Evolutionary conservation across 352 stramenopile genomes (phyloP).

Genomic region (Phytophthora capsici): DNA sequence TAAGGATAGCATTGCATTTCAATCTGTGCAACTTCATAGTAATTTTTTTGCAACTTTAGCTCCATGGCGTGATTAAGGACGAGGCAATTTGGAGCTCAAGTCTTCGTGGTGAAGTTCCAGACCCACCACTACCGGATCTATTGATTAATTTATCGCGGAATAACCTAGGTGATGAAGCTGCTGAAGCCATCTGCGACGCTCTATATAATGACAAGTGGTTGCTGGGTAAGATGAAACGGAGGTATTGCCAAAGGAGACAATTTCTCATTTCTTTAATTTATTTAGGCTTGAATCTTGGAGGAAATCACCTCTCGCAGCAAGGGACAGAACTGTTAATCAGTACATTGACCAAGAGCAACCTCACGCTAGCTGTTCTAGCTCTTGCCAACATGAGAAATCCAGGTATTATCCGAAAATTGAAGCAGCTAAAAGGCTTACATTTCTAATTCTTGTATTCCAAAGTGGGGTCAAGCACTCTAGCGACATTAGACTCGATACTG

Average conservation of each 20-base stretch:
- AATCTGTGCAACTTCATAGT: background rate
- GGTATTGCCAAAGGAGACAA: background rate
- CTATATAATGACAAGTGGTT: slow-evolving; percentile 78
- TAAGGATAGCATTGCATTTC: slow-evolving; percentile 18
- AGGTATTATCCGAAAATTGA: slow-evolving; percentile 16
- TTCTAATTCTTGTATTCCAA: background rate
- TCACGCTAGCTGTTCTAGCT: slow-evolving; percentile 51
- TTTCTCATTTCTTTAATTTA: background rate
- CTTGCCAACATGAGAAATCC: slow-evolving; percentile 40
- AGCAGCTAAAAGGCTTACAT: no score
- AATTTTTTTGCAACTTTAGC: slow-evolving; percentile 26
- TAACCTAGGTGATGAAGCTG: slow-evolving; percentile 43
- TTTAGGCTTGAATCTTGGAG: slow-evolving; percentile 53
- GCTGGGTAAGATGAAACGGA: slow-evolving; percentile 34
- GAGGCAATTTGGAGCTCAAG: slow-evolving; percentile 65
- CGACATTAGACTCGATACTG: slow-evolving; percentile 32
- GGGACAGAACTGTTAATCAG: slow-evolving; percentile 39
- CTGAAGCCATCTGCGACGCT: slow-evolving; percentile 49
- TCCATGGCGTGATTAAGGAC: slow-evolving; percentile 60
- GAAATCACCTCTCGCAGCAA: slow-evolving; percentile 45
- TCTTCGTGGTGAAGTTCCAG: slow-evolving; percentile 43
- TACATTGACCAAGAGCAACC: slow-evolving; percentile 52
- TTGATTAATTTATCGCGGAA: slow-evolving; percentile 64
- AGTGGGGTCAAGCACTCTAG: slow-evolving; percentile 28
- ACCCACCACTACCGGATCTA: slow-evolving; percentile 24